phyloP scores from a whole-genome alignment of 2,329 filamentous ascomycete genomes.

The Zymoseptoria pseudotritici region DNA sequence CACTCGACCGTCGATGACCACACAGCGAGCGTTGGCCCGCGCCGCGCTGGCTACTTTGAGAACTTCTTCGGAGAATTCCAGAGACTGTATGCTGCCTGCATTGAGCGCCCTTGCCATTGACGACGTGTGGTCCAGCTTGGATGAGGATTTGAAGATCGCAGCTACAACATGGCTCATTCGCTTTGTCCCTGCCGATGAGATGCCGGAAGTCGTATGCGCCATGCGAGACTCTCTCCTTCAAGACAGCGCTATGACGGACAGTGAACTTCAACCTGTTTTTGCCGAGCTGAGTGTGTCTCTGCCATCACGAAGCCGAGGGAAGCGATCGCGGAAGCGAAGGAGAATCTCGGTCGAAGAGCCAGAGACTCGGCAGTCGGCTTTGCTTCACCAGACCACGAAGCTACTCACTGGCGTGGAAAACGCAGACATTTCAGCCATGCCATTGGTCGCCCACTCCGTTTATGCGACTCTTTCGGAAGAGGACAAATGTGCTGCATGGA shows the following conservation, averaged over 20 bases:
- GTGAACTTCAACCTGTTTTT: constrained; percentile 14
- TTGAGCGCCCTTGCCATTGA: constrained; percentile 6
- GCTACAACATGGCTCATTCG: constrained; percentile 18
- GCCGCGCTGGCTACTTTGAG: constrained; percentile 11
- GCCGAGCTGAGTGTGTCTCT: constrained; percentile 12
- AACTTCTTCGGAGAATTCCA: neutral
- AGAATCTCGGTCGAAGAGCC: constrained; percentile 4
- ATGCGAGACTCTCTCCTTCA: constrained; percentile 15
- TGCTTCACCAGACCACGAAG: neutral
- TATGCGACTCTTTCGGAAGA: constrained; percentile 17
- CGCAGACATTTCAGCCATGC: constrained; percentile 12
- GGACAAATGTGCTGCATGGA: constrained; percentile 21
- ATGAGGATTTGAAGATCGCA: constrained; percentile 22
- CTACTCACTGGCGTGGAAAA: constrained; percentile 15
- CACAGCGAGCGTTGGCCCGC: constrained; percentile 14
- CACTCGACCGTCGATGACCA: neutral
- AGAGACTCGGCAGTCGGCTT: neutral
- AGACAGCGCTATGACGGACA: constrained; percentile 21
- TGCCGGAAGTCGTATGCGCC: constrained; percentile 9
- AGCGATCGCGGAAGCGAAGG: constrained; percentile 14
- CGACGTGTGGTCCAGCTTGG: constrained; percentile 13
- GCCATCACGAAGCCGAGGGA: neutral
- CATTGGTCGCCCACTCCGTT: constrained; percentile 11
- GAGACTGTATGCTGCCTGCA: constrained; percentile 14
- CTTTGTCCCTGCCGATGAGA: constrained; percentile 8